These are phyloP conservation scores for Quercus suber DNA, from an alignment of 306 rosid species.

Conservation along the genomic window DNA sequence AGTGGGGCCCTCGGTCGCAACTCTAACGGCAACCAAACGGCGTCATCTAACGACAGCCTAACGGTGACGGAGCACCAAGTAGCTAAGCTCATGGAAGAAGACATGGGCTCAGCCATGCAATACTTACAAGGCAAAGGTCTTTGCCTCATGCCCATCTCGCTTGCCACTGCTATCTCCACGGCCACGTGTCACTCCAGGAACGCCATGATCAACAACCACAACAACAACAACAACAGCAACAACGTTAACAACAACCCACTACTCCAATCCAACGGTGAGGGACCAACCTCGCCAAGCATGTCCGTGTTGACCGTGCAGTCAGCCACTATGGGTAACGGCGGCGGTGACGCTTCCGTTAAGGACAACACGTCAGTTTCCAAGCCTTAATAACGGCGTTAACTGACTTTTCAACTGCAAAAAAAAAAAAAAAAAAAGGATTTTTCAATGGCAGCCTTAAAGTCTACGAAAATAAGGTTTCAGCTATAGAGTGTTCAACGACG, in stretches of 20 bases:
- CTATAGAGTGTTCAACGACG: constrained; percentile 38
- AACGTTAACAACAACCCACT: constrained; percentile 2
- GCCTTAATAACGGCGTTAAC: constrained; percentile 46
- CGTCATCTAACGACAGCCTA: constrained; percentile 60
- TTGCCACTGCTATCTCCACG: constrained; percentile 86
- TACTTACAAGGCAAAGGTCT: constrained; percentile 95
- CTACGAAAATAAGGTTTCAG: constrained; percentile 47
- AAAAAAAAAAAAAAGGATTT: not conserved
- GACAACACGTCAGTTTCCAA: constrained; percentile 73
- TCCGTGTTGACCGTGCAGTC: constrained; percentile 83
- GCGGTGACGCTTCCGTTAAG: constrained; percentile 47
- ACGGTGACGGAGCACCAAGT: constrained; percentile 92
- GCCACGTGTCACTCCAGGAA: constrained; percentile 79
- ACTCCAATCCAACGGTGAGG: constrained; percentile 53
- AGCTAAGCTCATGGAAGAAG: constrained; percentile 91
- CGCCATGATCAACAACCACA: constrained; percentile 33
- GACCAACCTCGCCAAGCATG: constrained; percentile 83
- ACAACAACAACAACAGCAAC: not conserved
- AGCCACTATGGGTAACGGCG: constrained; percentile 44
- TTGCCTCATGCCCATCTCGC: constrained; percentile 96
- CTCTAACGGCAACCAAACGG: constrained; percentile 39
- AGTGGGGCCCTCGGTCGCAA: constrained; percentile 27
- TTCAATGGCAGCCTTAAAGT: constrained; percentile 24
- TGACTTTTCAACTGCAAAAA: constrained; percentile 12
- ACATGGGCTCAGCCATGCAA: constrained; percentile 99